Percentiles rank a stretch among this genome's conserved stretches.
Conservation (phyloP, 208 protist genomes). For the Acanthamoeba castellanii region DNA sequence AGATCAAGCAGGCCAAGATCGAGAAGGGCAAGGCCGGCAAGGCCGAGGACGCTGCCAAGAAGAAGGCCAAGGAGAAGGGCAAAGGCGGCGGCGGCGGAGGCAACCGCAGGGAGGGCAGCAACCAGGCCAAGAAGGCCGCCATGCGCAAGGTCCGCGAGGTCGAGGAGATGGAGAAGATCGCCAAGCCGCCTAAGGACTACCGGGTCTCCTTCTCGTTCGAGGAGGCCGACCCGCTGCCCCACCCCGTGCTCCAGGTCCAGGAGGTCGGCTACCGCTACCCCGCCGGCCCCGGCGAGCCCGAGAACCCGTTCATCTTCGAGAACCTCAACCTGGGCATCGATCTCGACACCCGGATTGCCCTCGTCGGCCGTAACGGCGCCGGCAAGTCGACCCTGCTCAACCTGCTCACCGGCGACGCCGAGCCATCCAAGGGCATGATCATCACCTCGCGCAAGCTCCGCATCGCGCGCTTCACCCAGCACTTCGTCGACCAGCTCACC, state of each 20-base stretch:
- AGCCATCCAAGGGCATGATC: constrained; percentile 85
- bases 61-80: constrained; percentile 68
- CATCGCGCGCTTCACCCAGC: constrained; percentile 97
- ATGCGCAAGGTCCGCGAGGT: constrained; percentile 80
- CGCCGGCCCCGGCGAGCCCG: constrained; percentile 10
- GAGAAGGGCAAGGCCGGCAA: constrained; percentile 73
- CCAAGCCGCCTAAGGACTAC: constrained; percentile 72
- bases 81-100: constrained; percentile 50
- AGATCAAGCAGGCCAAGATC: constrained; percentile 74
- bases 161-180: constrained; percentile 74
- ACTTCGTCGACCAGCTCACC: constrained; percentile 98
- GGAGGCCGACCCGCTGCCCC: constrained; percentile 85
- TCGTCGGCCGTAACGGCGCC: constrained; percentile 97
- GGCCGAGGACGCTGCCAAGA: constrained; percentile 64
- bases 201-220: constrained; percentile 81
- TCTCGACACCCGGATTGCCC: constrained; percentile 95
- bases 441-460: constrained; percentile 88
- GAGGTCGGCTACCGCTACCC: constrained; percentile 92
- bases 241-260: constrained; percentile 96
- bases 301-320: constrained; percentile 74
- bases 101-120: constrained; percentile 66
- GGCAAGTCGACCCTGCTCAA: constrained; percentile 98
- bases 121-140: constrained; percentile 69
- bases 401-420: constrained; percentile 92
- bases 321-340: constrained; percentile 94